These are phyloP conservation scores for Diutina neorugosa DNA, from an alignment of 1,139 yeast genomes.

Conservation along the genomic window DNA sequence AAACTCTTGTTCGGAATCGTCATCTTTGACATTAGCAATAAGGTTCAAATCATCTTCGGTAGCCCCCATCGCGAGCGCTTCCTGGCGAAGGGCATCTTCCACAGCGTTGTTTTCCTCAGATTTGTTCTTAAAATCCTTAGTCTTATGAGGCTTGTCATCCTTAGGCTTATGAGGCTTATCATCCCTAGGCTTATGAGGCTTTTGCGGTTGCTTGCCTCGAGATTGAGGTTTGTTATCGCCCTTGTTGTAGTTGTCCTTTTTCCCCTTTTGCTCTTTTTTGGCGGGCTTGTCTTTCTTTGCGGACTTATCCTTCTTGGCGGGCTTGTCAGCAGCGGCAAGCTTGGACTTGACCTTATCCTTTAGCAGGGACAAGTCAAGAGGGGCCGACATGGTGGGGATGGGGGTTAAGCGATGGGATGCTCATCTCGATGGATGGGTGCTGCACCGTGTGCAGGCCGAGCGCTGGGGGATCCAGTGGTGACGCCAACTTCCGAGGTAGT, in stretches of 20 bases:
- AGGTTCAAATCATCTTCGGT: constrained; percentile 51
- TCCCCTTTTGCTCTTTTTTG: constrained; percentile 7
- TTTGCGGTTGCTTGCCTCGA: constrained; percentile 7
- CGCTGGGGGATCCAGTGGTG: not conserved
- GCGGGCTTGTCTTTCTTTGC: constrained; percentile 1
- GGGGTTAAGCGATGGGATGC: not conserved
- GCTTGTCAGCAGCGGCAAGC: constrained; percentile 13
- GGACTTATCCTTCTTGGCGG: constrained; percentile 11
- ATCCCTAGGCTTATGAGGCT: constrained; percentile 3
- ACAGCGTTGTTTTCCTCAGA: not conserved
- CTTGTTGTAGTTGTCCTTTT: constrained; percentile 10
- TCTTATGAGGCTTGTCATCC: constrained; percentile 6
- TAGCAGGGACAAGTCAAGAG: constrained; percentile 34
- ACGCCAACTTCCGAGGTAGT: not conserved
- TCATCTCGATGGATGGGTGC: constrained; percentile 1
- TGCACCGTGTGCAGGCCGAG: not conserved
- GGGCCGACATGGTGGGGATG: constrained; percentile 8
- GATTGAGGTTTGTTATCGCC: constrained; percentile 2
- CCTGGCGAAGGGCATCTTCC: constrained; percentile 16
- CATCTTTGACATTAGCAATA: constrained; percentile 33
- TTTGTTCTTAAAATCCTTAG: not conserved
- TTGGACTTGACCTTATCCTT: constrained; percentile 45
- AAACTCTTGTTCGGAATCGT: constrained; percentile 52
- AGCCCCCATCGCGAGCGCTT: constrained; percentile 61
- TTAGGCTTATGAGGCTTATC: constrained; percentile 6